Conservation (phyloP, 805 yeast species). For the Diddensiella transvaalensis region DNA sequence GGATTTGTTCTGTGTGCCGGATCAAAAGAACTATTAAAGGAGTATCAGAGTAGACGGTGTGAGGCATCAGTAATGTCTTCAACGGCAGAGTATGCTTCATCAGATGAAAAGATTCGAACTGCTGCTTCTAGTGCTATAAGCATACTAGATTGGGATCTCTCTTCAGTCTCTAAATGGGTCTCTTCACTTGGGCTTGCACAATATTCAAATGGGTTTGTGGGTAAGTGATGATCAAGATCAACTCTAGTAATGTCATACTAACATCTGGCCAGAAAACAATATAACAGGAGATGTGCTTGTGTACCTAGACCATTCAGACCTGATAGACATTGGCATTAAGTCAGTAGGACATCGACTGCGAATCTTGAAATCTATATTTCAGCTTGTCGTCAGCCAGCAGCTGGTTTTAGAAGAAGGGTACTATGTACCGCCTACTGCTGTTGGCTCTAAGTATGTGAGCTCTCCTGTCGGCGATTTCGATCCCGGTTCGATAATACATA, state of each 20-base stretch:
- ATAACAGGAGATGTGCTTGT: slow-evolving; percentile 72
- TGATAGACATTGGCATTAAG: slow-evolving; percentile 65
- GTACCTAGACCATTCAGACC: slow-evolving; percentile 63
- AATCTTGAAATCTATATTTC: slow-evolving; percentile 58
- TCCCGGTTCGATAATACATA: slow-evolving; percentile 10
- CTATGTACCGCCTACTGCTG: slow-evolving; percentile 34
- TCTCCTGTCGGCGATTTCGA: background rate
- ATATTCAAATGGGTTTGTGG: slow-evolving; percentile 20
- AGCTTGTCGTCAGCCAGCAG: slow-evolving; percentile 37
- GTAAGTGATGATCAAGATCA: slow-evolving; percentile 9
- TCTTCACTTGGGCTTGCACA: slow-evolving; percentile 20
- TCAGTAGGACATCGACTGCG: slow-evolving; percentile 53
- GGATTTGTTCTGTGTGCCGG: too few species aligned
- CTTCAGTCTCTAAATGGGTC: slow-evolving; percentile 23
- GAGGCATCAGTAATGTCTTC: too few species aligned
- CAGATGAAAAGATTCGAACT: background rate
- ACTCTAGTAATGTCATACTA: too few species aligned
- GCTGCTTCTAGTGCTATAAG: background rate
- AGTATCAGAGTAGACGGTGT: too few species aligned
- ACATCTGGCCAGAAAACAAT: slow-evolving; percentile 43
- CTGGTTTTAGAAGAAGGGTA: slow-evolving; percentile 21
- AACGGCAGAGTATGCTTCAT: background rate
- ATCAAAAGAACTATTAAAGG: too few species aligned
- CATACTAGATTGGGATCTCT: slow-evolving; percentile 24
- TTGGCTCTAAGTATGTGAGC: slow-evolving; percentile 15